These are phyloP conservation scores for Apiospora kogelbergensis DNA, from an alignment of 2,329 filamentous ascomycete genomes.

Conservation along the genomic window DNA sequence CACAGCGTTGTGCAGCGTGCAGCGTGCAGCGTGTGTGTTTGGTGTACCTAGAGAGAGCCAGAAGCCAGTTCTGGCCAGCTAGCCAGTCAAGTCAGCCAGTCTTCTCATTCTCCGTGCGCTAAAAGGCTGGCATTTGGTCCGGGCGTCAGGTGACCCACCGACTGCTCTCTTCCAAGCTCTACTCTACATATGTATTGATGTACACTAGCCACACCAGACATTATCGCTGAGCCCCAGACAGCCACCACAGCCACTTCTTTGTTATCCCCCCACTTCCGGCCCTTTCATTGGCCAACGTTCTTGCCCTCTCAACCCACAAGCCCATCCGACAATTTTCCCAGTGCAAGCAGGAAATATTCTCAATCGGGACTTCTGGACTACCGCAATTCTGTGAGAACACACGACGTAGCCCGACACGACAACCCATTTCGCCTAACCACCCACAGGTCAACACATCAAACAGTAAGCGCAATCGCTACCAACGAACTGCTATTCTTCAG, in stretches of 20 bases:
- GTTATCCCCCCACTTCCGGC: background rate
- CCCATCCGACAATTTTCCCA: slow-evolving; percentile 4
- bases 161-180: background rate
- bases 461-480: slow-evolving; percentile 7
- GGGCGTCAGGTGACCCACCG: background rate
- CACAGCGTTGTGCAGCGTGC: no score
- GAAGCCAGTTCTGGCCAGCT: no score
- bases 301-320: slow-evolving; percentile 11
- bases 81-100: background rate
- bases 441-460: slow-evolving; percentile 7
- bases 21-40: background rate
- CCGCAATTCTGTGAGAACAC: slow-evolving; percentile 5
- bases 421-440: slow-evolving; percentile 10
- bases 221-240: background rate
- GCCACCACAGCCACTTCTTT: background rate
- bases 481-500: background rate
- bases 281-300: slow-evolving; percentile 5
- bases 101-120: background rate
- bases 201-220: background rate
- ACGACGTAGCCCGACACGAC: slow-evolving; percentile 7
- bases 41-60: background rate
- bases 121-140: background rate
- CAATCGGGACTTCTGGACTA: slow-evolving; percentile 2
- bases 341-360: slow-evolving; percentile 8
- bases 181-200: no score